Conservation (phyloP, 2,329 filamentous ascomycete species). For the Hymenoscyphus fraxineus region DNA sequence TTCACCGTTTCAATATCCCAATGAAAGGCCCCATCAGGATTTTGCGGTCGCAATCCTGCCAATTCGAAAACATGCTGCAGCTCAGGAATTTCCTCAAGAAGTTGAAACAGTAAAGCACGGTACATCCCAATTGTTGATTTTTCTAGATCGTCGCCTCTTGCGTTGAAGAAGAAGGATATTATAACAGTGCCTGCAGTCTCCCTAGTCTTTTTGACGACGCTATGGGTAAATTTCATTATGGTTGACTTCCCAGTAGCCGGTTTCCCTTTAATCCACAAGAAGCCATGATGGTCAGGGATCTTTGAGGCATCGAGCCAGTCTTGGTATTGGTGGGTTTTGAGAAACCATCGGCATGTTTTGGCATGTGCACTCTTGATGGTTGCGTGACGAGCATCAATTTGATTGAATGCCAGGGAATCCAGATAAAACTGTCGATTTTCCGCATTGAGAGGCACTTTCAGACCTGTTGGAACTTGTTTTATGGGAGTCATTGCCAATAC, state of each 20-base stretch:
- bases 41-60: background rate
- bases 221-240: constrained; percentile 34
- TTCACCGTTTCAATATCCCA: constrained; percentile 29
- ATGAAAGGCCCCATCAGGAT: constrained; percentile 5
- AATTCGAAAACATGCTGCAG: constrained; percentile 37
- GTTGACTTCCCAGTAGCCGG: constrained; percentile 45
- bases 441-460: background rate
- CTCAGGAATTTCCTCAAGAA: constrained; percentile 37
- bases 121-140: constrained; percentile 43
- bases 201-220: background rate
- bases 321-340: constrained; percentile 33
- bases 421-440: constrained; percentile 24
- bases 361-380: constrained; percentile 37
- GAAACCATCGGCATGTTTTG: constrained; percentile 41
- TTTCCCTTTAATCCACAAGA: constrained; percentile 48
- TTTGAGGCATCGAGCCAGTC: constrained; percentile 38
- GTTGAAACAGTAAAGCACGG: constrained; percentile 42
- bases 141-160: constrained; percentile 33
- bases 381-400: constrained; percentile 37
- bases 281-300: constrained; percentile 35
- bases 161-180: constrained; percentile 26
- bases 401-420: constrained; percentile 36
- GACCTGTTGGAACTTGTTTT: background rate
- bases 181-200: constrained; percentile 10
- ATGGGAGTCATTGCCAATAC: background rate